phyloP scores from a whole-genome alignment of 202 grass and related monocot genomes.

The Miscanthus sacchariflorus region DNA sequence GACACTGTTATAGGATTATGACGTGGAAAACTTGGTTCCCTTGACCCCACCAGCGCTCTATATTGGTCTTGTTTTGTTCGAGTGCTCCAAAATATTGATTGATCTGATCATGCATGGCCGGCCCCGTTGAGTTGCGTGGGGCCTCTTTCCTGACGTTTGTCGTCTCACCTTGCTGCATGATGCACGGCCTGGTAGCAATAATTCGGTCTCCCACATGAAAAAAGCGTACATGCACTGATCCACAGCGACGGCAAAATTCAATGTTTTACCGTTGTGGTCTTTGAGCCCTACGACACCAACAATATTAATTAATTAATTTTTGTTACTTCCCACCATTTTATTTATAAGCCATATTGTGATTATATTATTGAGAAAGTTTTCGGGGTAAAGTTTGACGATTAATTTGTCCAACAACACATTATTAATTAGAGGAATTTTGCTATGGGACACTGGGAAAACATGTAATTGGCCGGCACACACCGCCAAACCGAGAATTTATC shows the following conservation, averaged over 20 bases:
- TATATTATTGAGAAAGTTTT: neutral
- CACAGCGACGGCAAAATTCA: neutral
- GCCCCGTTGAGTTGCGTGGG: neutral
- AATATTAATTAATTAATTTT: neutral
- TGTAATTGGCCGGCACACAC: too few relatives aligned
- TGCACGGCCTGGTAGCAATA: conserved; percentile 17
- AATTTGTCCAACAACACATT: too few relatives aligned
- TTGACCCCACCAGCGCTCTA: neutral
- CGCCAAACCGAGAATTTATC: too few relatives aligned
- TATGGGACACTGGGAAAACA: too few relatives aligned
- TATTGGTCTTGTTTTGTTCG: neutral
- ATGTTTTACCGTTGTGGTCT: neutral
- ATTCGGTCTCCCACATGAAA: conserved; percentile 34
- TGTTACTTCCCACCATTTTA: neutral
- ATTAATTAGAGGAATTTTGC: too few relatives aligned
- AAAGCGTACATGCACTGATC: neutral
- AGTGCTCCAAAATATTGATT: neutral
- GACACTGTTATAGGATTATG: neutral
- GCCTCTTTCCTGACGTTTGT: neutral
- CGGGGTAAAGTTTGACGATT: neutral
- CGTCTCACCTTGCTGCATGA: conserved; percentile 23
- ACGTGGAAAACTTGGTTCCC: conserved; percentile 14
- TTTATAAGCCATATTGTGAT: neutral
- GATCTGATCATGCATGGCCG: neutral
- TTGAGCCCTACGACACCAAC: neutral